Evolutionary conservation across 164 flowering plant genomes (phyloP).

Genomic region (Tetrastigma voinierianum): DNA sequence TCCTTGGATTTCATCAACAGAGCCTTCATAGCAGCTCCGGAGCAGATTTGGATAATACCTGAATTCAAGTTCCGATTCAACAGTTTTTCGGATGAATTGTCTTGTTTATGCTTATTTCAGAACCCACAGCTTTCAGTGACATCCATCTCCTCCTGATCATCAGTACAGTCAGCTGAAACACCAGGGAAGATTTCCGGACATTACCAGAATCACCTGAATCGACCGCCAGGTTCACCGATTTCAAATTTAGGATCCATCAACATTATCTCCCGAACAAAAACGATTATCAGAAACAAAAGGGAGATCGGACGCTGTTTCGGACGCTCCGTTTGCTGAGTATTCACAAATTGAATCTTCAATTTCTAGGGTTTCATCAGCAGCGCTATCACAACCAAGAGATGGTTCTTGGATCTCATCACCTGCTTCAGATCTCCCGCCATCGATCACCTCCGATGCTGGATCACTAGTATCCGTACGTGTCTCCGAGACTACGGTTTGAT

Average conservation of each 20-base stretch:
- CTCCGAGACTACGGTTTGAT: not conserved
- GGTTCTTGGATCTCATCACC: not conserved
- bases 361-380: not conserved
- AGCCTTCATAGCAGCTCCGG: too few species aligned
- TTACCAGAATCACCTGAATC: not conserved
- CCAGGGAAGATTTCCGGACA: not conserved
- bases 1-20: too few species aligned
- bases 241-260: constrained; percentile 2
- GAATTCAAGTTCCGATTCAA: not conserved
- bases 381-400: not conserved
- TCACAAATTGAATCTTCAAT: not conserved
- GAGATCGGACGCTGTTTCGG: too few species aligned
- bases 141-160: not conserved
- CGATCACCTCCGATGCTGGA: not conserved
- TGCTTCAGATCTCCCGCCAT: not conserved
- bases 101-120: not conserved
- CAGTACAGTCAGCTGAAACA: not conserved
- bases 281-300: too few species aligned
- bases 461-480: not conserved
- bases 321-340: not conserved
- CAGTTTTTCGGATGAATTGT: not conserved
- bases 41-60: too few species aligned
- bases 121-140: not conserved
- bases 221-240: not conserved
- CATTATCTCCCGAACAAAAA: too few species aligned